These are phyloP conservation scores for Cadophora sp. DNA, from an alignment of 2,329 filamentous ascomycete species.

Conservation along the genomic window DNA sequence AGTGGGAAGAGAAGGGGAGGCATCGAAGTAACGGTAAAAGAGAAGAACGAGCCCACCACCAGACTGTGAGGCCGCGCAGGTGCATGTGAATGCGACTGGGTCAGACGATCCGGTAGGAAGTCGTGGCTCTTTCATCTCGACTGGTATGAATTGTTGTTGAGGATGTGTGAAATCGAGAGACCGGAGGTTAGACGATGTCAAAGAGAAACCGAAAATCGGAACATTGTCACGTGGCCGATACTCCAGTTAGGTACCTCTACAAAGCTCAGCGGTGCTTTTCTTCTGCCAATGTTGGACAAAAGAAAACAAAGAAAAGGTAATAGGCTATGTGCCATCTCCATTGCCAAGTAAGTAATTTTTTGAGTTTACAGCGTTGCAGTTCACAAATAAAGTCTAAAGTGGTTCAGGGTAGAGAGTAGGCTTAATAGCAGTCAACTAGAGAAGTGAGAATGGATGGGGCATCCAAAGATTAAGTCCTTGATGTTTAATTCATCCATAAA, in stretches of 20 bases:
- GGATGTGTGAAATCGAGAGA: not conserved
- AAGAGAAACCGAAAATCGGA: not conserved
- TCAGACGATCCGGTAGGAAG: conserved; percentile 41
- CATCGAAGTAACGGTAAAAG: conserved; percentile 46
- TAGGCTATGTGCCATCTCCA: too few species aligned
- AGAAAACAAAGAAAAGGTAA: too few species aligned
- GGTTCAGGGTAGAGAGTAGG: too few species aligned
- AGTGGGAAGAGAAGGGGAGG: conserved; percentile 36
- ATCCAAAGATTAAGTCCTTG: too few species aligned
- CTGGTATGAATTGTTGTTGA: not conserved
- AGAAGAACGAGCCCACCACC: conserved; percentile 41
- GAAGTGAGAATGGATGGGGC: too few species aligned
- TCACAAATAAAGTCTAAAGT: too few species aligned
- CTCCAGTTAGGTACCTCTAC: too few species aligned
- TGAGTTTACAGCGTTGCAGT: too few species aligned
- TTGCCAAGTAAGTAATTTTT: too few species aligned
- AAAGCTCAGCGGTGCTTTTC: not conserved
- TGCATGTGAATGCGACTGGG: conserved; percentile 44
- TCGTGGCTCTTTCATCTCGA: conserved; percentile 24
- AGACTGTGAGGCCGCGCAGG: conserved; percentile 34
- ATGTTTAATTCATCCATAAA: too few species aligned
- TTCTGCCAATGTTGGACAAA: too few species aligned
- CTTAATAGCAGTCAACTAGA: too few species aligned
- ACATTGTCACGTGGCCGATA: not conserved
- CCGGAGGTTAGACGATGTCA: not conserved